phyloP scores from a whole-genome alignment of 768 basidiomycete genomes.

The Tylopilus rubrobrunneus region DNA sequence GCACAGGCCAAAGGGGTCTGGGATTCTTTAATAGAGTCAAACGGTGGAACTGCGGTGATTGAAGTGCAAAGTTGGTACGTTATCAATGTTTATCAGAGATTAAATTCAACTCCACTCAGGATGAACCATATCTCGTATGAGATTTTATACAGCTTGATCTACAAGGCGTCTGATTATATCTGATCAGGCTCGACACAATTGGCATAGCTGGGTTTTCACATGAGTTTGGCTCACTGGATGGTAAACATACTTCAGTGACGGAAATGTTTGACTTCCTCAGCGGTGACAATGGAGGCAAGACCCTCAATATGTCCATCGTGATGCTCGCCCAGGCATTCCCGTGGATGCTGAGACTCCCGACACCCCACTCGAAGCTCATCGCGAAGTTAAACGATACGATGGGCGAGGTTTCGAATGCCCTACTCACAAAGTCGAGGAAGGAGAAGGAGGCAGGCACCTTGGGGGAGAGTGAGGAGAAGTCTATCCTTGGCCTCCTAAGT shows the following conservation, averaged over 20 bases:
- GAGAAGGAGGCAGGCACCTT: conserved; percentile 30
- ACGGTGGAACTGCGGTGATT: conserved; percentile 30
- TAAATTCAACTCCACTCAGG: conserved; percentile 1
- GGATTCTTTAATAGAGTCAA: conserved; percentile 28
- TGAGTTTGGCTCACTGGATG: conserved; percentile 40
- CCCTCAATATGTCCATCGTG: conserved; percentile 10
- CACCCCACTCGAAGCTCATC: conserved; percentile 21
- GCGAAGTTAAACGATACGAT: conserved; percentile 27
- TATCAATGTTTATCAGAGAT: not conserved
- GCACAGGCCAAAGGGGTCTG: conserved; percentile 29
- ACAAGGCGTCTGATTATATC: not conserved
- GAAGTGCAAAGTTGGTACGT: conserved; percentile 47
- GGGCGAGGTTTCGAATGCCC: conserved; percentile 31
- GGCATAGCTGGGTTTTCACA: conserved; percentile 45
- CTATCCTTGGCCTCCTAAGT: conserved; percentile 38
- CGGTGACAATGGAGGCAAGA: conserved; percentile 5
- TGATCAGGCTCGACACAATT: conserved; percentile 39
- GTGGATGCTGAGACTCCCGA: conserved; percentile 30
- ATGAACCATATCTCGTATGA: conserved; percentile 37
- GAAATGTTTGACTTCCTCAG: conserved; percentile 25
- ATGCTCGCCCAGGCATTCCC: conserved; percentile 31
- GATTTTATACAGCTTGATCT: not conserved
- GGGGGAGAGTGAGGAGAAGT: conserved; percentile 32
- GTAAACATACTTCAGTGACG: conserved; percentile 27
- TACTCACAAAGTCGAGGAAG: conserved; percentile 31